These are phyloP conservation scores for Gossypioides kirkii DNA, from an alignment of 345 rosid species.

Conservation along the genomic window DNA sequence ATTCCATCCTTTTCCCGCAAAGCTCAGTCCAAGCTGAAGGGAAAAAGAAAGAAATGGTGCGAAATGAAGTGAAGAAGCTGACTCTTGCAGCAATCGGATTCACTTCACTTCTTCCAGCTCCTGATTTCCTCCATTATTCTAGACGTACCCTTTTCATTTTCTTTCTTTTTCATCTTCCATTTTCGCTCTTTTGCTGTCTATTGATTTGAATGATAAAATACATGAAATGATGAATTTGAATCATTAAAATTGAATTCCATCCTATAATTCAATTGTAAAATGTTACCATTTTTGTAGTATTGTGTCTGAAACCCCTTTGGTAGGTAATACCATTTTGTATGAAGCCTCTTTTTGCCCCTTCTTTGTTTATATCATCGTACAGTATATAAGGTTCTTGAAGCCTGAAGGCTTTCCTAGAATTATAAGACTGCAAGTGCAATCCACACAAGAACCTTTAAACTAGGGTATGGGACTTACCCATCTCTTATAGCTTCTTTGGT, in stretches of 20 bases:
- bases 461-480: conserved; percentile 56
- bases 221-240: background rate
- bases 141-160: background rate
- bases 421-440: conserved; percentile 35
- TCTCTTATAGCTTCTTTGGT: conserved; percentile 42
- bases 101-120: background rate
- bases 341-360: background rate
- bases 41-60: background rate
- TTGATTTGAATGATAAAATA: background rate
- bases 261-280: background rate
- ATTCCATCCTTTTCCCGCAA: background rate
- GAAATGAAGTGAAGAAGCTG: conserved; percentile 11
- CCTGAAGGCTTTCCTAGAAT: conserved; percentile 40
- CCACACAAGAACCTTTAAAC: conserved; percentile 49
- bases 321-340: background rate
- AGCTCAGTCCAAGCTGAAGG: background rate
- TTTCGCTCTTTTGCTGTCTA: background rate
- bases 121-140: conserved; percentile 4
- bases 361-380: conserved; percentile 34
- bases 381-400: conserved; percentile 37
- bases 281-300: background rate
- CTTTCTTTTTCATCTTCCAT: background rate
- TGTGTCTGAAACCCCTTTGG: background rate
- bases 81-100: background rate
- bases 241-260: background rate